These are phyloP conservation scores for Fusarium sp. DNA, from an alignment of 2,329 filamentous ascomycete genomes.

Conservation along the genomic window DNA sequence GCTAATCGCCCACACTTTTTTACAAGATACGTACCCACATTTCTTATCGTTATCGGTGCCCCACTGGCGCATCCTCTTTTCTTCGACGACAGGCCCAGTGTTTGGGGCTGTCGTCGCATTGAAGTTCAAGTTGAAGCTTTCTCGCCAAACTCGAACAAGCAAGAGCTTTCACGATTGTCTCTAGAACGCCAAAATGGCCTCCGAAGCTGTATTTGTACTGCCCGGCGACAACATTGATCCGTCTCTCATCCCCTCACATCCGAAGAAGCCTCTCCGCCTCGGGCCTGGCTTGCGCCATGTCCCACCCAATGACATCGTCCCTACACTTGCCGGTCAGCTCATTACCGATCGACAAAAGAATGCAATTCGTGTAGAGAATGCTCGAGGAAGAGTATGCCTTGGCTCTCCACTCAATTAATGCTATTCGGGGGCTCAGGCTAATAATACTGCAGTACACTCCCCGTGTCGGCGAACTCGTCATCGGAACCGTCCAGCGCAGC, in stretches of 20 bases:
- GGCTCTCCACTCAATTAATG: neutral
- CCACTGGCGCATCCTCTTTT: neutral
- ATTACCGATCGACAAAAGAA: constrained; percentile 81
- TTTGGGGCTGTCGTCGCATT: constrained; percentile 37
- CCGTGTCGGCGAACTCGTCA: constrained; percentile 85
- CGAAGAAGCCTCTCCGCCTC: constrained; percentile 81
- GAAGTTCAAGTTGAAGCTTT: constrained; percentile 13
- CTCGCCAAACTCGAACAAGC: constrained; percentile 2
- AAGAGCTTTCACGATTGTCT: constrained; percentile 1
- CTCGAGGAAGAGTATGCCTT: constrained; percentile 75
- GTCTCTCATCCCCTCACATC: constrained; percentile 76
- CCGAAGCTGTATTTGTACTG: constrained; percentile 77
- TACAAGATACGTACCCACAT: constrained; percentile 36
- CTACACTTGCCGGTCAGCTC: constrained; percentile 78
- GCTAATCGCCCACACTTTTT: constrained; percentile 43
- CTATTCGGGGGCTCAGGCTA: neutral
- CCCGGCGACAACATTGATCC: constrained; percentile 84
- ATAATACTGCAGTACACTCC: constrained; percentile 78
- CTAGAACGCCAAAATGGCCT: constrained; percentile 63
- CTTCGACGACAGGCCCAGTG: no score
- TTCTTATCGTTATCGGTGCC: constrained; percentile 36
- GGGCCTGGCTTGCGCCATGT: constrained; percentile 89
- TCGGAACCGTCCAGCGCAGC: constrained; percentile 86
- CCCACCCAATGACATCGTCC: constrained; percentile 80
- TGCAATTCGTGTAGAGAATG: constrained; percentile 82